Evolutionary conservation across 2,329 filamentous ascomycete genomes (phyloP), one percentile per base, ranked within the genome.

Genomic region (Orbilia javanica): DNA sequence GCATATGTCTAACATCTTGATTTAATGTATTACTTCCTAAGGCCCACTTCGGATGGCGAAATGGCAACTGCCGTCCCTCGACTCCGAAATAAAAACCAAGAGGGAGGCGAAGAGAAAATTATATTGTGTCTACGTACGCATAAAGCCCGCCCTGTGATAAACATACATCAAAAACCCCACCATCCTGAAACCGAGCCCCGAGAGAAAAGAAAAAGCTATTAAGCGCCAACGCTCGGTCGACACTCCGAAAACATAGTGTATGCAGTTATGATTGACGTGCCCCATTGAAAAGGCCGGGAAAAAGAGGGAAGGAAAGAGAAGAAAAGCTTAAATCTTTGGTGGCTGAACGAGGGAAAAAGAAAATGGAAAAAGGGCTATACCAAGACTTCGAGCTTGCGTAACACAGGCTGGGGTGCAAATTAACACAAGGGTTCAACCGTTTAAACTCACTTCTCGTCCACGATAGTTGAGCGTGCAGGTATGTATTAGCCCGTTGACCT

Each of bases 361-460:
- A 55, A 22, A 29, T n/a, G n/a, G n/a, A n/a, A n/a, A n/a, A n/a
- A n/a, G n/a, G 25, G 34, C 34, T 15, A 53, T 27, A 39, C 29
- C 27, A 36, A 57, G 52, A 50, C 46, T 60, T n/a, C 4, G 20
- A 60, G 55, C 60, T 64, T 64, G 60, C 60, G 60, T 64, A 64
- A 64, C 60, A 48, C 60, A 46, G 31, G 25, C 60, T 18, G 13
- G 60, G 60, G 36, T 62, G 42, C 31, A 63, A 64, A 46, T 64
- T 64, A 64, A 29, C 42, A 29, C 36, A 44, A 63, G 34, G 15
- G 15, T 39, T 39, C n/a, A 15, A 39, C 42, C 60, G 42, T 31
- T 48, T 48, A 48, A 64, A 48, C n/a, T 34, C 39, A 64, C 29
- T 42, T 60, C 34, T 63, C 57, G 25, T 63, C 36, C 36, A 1